Evolutionary conservation across 805 yeast species (phyloP), one percentile per base, ranked within the genome.

Genomic region (Metschnikowia borealis): DNA sequence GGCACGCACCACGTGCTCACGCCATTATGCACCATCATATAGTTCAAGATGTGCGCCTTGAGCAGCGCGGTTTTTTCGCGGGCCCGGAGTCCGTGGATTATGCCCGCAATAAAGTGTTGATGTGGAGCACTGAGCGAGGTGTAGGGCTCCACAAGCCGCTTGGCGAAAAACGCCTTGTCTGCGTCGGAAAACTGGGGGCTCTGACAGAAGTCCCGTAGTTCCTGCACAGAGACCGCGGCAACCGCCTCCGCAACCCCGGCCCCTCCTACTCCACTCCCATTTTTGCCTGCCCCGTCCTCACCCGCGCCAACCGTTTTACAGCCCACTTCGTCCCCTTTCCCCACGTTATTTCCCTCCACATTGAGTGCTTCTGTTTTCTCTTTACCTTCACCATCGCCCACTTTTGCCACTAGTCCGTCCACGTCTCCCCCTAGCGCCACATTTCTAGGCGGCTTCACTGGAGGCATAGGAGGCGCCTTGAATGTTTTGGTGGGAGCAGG

Each of bases 1-100:
- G 91, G 85, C 23, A 81, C 73, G 53, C 87, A 81, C 95, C 95
- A 87, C 21, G 67, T 65, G 46, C 81, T 73, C 10, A 80, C 78
- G 0, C 86, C 83, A 39, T 74, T 76, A 56, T 82, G 80, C 2
- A 67, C 58, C 67, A 84, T 69, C 80, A 84, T 81, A 71, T 81
- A 84, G 31, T 76, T 68, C 70, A 75, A 46, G 70, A 70, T 44
- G 56, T 60, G 50, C 59, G 65, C 49, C 71, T 73, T 48, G 69
- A 75, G 69, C 5, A 65, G 48, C 6, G 49, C 36, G 15, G 33
- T 18, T 10, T 47, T 41, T 38, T 48, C 45, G 39, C 41, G 45
- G 11, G 47, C 44, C 35, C 32, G 36, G 15, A 52, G n/a, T 7
- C 50, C 54, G n/a, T 20, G 43, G 21, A 53, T 50, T 8, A 56